Evolutionary conservation across 768 basidiomycete genomes (phyloP).

Genomic region (Rickenella mellea): DNA sequence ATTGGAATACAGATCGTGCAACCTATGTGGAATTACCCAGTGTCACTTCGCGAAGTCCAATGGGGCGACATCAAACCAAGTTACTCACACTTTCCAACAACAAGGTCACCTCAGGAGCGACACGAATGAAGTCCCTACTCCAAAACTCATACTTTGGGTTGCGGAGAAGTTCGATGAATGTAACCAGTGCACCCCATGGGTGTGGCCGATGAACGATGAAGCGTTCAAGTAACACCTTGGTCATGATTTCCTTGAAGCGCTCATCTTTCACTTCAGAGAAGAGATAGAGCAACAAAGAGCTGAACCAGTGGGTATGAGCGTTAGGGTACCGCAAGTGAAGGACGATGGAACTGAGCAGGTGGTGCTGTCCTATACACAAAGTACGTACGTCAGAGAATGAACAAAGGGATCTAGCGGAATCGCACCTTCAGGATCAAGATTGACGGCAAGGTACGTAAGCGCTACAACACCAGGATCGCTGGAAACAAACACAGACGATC

Average conservation of each 20-base stretch:
- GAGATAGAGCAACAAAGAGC: slow-evolving; percentile 78
- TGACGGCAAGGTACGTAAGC: slow-evolving; percentile 72
- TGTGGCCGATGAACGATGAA: slow-evolving; percentile 93
- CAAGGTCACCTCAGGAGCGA: slow-evolving; percentile 79
- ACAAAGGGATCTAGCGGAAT: slow-evolving; percentile 1
- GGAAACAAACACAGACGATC: slow-evolving; percentile 70
- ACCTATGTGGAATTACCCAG: slow-evolving; percentile 35
- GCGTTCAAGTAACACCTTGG: slow-evolving; percentile 85
- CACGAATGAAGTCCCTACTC: slow-evolving; percentile 77
- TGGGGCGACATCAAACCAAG: slow-evolving; percentile 2
- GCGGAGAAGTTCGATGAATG: slow-evolving; percentile 88
- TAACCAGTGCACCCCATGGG: slow-evolving; percentile 91
- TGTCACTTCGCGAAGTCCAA: too few species aligned
- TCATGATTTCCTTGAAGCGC: slow-evolving; percentile 71
- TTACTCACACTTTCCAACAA: slow-evolving; percentile 72
- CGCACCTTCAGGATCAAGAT: slow-evolving; percentile 87
- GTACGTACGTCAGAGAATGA: slow-evolving; percentile 1
- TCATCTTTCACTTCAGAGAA: slow-evolving; percentile 76
- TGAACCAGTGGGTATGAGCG: slow-evolving; percentile 98
- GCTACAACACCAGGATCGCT: slow-evolving; percentile 80
- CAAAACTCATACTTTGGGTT: slow-evolving; percentile 89
- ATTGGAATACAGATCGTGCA: slow-evolving; percentile 67
- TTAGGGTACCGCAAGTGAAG: slow-evolving; percentile 96
- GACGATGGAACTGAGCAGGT: slow-evolving; percentile 85
- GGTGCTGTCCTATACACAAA: slow-evolving; percentile 72